Conservation (phyloP, 1,284 basidiomycete species). For the Cutaneotrichosporon spelunceum region DNA sequence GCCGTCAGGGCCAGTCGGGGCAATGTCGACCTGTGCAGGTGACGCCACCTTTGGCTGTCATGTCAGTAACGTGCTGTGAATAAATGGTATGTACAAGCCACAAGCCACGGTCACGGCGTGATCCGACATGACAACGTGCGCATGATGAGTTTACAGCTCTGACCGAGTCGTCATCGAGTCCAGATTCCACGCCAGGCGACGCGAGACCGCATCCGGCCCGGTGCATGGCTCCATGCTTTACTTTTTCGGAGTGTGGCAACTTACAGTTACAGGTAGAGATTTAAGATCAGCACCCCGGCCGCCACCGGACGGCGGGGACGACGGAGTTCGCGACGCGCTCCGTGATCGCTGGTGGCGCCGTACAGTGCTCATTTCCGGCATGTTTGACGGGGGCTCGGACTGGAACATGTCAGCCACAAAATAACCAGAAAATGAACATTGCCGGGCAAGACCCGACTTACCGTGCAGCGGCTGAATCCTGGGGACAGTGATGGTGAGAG, state of each 20-base stretch:
- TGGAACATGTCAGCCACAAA: slow-evolving; percentile 3
- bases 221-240: neutral
- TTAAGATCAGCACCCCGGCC: slow-evolving; percentile 21
- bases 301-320: slow-evolving; percentile 14
- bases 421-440: no score
- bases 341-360: slow-evolving; percentile 13
- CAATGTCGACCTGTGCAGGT: neutral
- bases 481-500: slow-evolving; percentile 10
- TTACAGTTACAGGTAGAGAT: slow-evolving; percentile 23
- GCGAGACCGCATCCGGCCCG: neutral
- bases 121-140: no score
- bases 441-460: neutral
- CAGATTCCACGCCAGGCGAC: neutral
- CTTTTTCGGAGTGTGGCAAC: slow-evolving; percentile 8
- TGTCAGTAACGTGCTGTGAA: slow-evolving; percentile 1
- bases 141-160: no score
- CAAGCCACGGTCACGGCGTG: neutral
- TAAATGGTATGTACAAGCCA: no score
- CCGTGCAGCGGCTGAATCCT: slow-evolving; percentile 15
- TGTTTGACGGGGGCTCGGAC: slow-evolving; percentile 18
- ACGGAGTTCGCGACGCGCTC: slow-evolving; percentile 20
- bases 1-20: neutral
- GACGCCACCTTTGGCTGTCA: slow-evolving; percentile 6
- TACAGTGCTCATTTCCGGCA: slow-evolving; percentile 13
- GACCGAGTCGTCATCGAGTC: no score